A percentile compares a stretch with the other conserved stretches of the same genome.
phyloP scores from a whole-genome alignment of 371 early-diverging fungal genomes.

The Catenaria anguillulae region DNA sequence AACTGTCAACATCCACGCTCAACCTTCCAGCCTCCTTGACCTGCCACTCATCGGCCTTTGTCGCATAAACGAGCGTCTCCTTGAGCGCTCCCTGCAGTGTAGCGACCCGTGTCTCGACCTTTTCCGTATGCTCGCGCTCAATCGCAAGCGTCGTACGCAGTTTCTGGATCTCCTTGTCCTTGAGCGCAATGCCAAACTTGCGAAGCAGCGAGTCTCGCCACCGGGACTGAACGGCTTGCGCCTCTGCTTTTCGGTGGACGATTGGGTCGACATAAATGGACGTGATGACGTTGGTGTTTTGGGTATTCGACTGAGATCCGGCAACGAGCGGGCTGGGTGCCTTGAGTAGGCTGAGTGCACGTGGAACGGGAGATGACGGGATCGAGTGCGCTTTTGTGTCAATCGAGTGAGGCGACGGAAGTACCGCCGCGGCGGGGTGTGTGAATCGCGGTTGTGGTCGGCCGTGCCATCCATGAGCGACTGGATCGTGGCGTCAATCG shows the following conservation, averaged over 20 bases:
- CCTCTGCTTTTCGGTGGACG: background rate
- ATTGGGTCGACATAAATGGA: background rate
- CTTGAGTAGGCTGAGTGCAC: too few relatives aligned
- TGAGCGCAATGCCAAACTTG: background rate
- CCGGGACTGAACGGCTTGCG: too few relatives aligned
- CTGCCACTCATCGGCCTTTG: slow-evolving; percentile 3
- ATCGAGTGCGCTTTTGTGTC: too few relatives aligned
- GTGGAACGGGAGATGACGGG: too few relatives aligned
- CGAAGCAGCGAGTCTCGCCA: background rate
- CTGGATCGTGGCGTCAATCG: too few relatives aligned
- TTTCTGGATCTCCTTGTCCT: background rate
- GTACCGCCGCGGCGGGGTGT: too few relatives aligned
- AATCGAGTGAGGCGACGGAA: too few relatives aligned
- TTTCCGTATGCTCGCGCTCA: background rate
- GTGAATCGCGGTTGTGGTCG: too few relatives aligned
- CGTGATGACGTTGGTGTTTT: too few relatives aligned
- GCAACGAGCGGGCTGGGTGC: too few relatives aligned
- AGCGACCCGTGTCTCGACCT: background rate
- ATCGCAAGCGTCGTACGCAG: background rate
- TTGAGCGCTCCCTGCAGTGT: background rate
- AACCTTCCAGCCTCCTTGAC: background rate
- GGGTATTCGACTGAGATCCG: too few relatives aligned
- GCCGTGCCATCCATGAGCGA: too few relatives aligned
- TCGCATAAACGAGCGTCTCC: background rate
- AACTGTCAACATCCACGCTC: background rate